Evolutionary conservation across 139 green algal genomes (phyloP).

Genomic region (Volvox africanus): DNA sequence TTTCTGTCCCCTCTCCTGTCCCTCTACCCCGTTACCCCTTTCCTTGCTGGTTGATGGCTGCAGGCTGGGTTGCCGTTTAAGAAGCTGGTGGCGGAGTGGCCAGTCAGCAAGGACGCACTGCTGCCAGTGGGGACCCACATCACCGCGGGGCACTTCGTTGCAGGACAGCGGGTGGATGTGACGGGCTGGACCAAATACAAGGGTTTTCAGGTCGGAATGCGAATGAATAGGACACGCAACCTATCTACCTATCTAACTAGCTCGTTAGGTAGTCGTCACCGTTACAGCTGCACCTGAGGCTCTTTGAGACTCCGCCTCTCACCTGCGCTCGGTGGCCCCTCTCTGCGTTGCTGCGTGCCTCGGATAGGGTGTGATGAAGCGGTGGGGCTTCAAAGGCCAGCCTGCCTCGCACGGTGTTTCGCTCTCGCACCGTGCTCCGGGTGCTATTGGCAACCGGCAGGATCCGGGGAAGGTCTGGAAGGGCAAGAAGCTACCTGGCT

Average conservation of each 20-base stretch:
- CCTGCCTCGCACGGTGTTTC: conserved; percentile 93
- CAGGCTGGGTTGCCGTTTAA: conserved; percentile 77
- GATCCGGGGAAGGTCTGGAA: conserved; percentile 95
- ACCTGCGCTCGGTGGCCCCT: no score
- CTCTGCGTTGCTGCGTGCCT: background rate
- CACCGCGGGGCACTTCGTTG: conserved; percentile 86
- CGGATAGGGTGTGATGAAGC: conserved; percentile 92
- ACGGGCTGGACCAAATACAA: conserved; percentile 93
- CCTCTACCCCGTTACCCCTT: background rate
- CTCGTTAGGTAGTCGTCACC: no score
- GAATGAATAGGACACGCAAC: no score
- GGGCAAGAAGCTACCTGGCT: conserved; percentile 98
- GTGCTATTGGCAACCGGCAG: conserved; percentile 65
- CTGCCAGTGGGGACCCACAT: conserved; percentile 89
- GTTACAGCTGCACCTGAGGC: no score
- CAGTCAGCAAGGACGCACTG: conserved; percentile 86
- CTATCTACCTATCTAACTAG: no score
- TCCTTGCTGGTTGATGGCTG: no score
- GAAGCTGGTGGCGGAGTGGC: conserved; percentile 89
- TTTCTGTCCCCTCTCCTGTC: background rate
- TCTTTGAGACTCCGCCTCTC: no score
- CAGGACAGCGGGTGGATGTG: conserved; percentile 96
- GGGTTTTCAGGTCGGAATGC: conserved; percentile 82
- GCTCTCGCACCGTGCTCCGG: conserved; percentile 78
- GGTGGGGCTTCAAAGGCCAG: conserved; percentile 90